These are phyloP conservation scores for Nosema granulosis DNA, from an alignment of 371 early-diverging fungal species.

Conservation along the genomic window DNA sequence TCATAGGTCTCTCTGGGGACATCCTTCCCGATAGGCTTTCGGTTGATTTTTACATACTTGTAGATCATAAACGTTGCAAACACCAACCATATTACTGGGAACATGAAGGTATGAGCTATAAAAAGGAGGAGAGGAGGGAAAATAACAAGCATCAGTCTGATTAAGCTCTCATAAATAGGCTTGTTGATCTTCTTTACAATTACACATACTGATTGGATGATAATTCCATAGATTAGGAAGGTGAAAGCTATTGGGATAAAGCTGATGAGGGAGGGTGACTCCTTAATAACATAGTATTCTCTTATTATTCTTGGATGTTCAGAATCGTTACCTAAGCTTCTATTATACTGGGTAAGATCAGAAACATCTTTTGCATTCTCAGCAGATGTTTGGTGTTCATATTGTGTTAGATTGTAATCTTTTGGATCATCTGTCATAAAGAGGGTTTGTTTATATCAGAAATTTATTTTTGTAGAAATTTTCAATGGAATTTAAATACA, in stretches of 20 bases:
- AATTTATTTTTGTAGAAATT: background rate
- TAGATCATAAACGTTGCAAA: conserved; percentile 44
- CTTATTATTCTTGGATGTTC: background rate
- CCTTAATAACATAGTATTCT: conserved; percentile 37
- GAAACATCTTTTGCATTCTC: background rate
- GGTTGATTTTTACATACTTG: conserved; percentile 31
- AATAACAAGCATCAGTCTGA: conserved; percentile 42
- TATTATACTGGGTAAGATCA: background rate
- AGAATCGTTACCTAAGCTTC: background rate
- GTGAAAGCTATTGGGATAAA: conserved; percentile 38
- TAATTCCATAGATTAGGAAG: conserved; percentile 47
- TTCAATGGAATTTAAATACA: no score
- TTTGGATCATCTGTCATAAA: background rate
- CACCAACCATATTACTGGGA: conserved; percentile 47
- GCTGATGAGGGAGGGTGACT: conserved; percentile 30
- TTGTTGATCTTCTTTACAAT: conserved; percentile 57
- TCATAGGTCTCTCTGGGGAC: conserved; percentile 42
- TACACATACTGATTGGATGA: conserved; percentile 54
- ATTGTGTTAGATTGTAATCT: background rate
- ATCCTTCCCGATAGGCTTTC: conserved; percentile 28
- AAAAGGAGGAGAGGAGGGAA: conserved; percentile 57
- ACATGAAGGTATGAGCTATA: conserved; percentile 31
- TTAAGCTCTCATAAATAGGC: conserved; percentile 42
- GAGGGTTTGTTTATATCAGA: background rate
- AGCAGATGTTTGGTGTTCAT: background rate